phyloP scores from a whole-genome alignment of 192 early-diverging fungal species.

The Jimgerdemannia lactiflua region DNA sequence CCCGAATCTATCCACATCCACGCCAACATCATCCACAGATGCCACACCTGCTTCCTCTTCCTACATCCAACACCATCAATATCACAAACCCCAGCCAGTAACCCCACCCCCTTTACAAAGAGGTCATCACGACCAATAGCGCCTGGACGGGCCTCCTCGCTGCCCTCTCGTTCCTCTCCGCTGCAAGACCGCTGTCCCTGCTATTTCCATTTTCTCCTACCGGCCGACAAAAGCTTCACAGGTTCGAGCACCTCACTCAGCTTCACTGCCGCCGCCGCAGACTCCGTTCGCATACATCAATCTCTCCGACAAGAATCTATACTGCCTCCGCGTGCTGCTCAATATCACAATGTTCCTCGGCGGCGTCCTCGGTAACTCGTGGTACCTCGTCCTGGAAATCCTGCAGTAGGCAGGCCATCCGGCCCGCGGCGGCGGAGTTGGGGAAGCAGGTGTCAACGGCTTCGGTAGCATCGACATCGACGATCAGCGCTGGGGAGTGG shows the following conservation, averaged over 20 bases:
- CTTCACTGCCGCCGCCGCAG: not conserved
- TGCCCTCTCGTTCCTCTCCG: conserved; percentile 72
- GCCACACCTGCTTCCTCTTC: not conserved
- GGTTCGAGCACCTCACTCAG: not conserved
- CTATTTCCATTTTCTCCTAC: conserved; percentile 26
- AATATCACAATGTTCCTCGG: conserved; percentile 71
- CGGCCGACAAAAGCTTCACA: too few species aligned
- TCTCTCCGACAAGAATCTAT: conserved; percentile 75
- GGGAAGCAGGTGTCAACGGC: too few species aligned
- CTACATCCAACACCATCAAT: conserved; percentile 18
- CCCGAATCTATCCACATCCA: conserved; percentile 14
- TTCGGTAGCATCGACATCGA: too few species aligned
- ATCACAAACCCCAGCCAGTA: conserved; percentile 23
- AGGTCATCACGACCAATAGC: conserved; percentile 70
- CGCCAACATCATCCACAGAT: too few species aligned
- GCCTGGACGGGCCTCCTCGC: conserved; percentile 81
- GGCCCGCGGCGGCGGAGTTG: conserved; percentile 8
- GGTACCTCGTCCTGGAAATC: conserved; percentile 87
- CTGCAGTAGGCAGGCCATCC: conserved; percentile 76
- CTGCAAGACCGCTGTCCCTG: conserved; percentile 80
- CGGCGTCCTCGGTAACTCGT: conserved; percentile 71
- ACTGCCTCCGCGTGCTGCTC: conserved; percentile 70
- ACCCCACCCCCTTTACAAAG: conserved; percentile 17
- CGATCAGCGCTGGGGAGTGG: too few species aligned
- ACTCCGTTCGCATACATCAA: conserved; percentile 29